Base-by-base conservation (phyloP, 2,329 filamentous ascomycete species). In the Penicillium polonicum region DNA sequence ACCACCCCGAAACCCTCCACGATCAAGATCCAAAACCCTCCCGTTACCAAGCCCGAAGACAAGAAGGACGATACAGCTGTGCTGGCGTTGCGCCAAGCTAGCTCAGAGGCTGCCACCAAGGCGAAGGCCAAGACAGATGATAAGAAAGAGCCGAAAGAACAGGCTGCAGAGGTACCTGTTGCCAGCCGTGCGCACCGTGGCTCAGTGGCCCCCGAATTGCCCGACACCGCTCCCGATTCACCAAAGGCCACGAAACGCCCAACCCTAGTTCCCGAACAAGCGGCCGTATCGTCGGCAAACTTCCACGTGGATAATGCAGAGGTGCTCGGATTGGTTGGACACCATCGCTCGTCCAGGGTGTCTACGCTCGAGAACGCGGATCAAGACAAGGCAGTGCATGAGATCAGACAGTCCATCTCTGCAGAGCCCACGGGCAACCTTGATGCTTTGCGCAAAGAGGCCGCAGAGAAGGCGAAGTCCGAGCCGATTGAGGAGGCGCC, bases 41-140 rank as follows among this genome's bases (percentile, higher is more conserved):
- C 74, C 7, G 67, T 71, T 23, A 50, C 57, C 5, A 70, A 73
- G 35, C 61, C 60, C 3, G 70, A 73, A 43, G 68, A 65, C 21
- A 71, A 69, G 45, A 74, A 72, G 52, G 74, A 78, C 27, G 68
- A 73, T 7, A 70, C 69, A 3, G 68, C 76, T n/a, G 72, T 75
- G 1, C 59, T 75, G 10, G 73, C 78, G 2, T 62, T 80, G 52
- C 71, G 78, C 48, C 77, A 79, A 65, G 77, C 78, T 2, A 74
- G 78, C 41, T 72, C 74, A 38, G 69, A 76, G 55, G 75, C 74
- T 38, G 73, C 74, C 15, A 67, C 70, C 36, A 73, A 72, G 58
- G 75, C 74, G 2, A 76, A 75, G 50, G 52, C 52, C 44, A 67
- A 71, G 44, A 48, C 54, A 53, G 54, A 31, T 19, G 60, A 65